Evolutionary conservation across 140 eudicot genomes (phyloP).

Genomic region (Stevia rebaudiana): DNA sequence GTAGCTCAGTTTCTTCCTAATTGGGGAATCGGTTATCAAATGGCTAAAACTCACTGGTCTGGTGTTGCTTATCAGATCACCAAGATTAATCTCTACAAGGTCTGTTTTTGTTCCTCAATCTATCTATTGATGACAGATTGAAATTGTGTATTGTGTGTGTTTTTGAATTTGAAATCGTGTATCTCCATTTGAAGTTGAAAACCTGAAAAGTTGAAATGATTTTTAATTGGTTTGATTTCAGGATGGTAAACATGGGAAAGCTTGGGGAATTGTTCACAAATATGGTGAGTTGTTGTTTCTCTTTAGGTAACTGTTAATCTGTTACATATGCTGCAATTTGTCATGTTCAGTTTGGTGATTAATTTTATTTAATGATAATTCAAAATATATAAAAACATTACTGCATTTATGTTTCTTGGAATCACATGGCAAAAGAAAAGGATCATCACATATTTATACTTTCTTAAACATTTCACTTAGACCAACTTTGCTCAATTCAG

Average conservation of each 20-base stretch:
- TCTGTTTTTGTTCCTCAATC: background rate
- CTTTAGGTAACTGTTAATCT: background rate
- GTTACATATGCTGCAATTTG: too few species aligned
- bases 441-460: too few species aligned
- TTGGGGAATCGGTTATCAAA: constrained; percentile 93
- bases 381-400: background rate
- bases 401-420: background rate
- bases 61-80: constrained; percentile 87
- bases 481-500: too few species aligned
- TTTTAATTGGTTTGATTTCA: constrained; percentile 25
- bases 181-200: background rate
- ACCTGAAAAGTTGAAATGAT: background rate
- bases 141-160: background rate
- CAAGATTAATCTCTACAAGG: constrained; percentile 90
- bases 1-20: constrained; percentile 85
- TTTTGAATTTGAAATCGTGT: constrained; percentile 15
- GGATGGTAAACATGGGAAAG: constrained; percentile 96
- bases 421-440: background rate
- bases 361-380: background rate
- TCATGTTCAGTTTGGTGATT: too few species aligned
- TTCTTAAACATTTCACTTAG: too few species aligned
- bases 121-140: background rate
- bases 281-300: constrained; percentile 46
- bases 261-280: constrained; percentile 87
- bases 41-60: constrained; percentile 91